Base-by-base conservation (phyloP, 495 filamentous ascomycete species). In the Daldinia grandis region DNA sequence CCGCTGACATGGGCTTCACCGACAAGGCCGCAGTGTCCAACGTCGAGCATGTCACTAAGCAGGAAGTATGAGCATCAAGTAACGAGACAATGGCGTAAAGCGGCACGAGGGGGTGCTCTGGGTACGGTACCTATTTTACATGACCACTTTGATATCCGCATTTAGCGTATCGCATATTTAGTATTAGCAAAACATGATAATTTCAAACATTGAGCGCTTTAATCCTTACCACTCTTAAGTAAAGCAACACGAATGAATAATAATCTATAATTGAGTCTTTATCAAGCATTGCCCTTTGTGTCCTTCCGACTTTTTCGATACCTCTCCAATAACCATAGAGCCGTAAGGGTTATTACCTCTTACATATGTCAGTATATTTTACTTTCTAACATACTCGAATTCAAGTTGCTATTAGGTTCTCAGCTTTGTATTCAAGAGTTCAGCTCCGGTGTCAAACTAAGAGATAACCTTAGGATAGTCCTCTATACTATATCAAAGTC, bases 1-100 rank as follows among this genome's bases (percentile, higher is more conserved):
- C 89, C 5, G 76, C 80, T 33, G 85, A 90, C 58, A 88, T 89
- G 87, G 71, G 76, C 49, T 57, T 67, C 44, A 61, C 65, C 6
- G 58, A 75, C 17, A 73, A 71, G 66, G 51, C 15, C 27, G 61
- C 30, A 17, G 61, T 67, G 1, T 8, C 50, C n/a, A 40, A 58
- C 17, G 57, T 70, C 24, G 62, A 71, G 50, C 31, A 64, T 28
- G 49, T 49, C 15, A 5, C 27, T 0, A 74, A 74, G 60, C 50
- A 74, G 40, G 67, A 71, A 9, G 60, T 70, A 33, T 73, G 54
- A 70, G 19, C 30, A 27, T 5, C n/a, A 25, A 42, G 27, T 58
- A 27, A 44, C 37, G 5, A 28, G n/a, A n/a, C n/a, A 54, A 15
- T 35, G 33, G 37, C 8, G 38, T 56, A 21, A 12, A 64, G 31